Evolutionary conservation across 192 early-diverging fungal species (phyloP), one percentile per base, ranked within the genome.

Genomic region (Linnemannia elongata): DNA sequence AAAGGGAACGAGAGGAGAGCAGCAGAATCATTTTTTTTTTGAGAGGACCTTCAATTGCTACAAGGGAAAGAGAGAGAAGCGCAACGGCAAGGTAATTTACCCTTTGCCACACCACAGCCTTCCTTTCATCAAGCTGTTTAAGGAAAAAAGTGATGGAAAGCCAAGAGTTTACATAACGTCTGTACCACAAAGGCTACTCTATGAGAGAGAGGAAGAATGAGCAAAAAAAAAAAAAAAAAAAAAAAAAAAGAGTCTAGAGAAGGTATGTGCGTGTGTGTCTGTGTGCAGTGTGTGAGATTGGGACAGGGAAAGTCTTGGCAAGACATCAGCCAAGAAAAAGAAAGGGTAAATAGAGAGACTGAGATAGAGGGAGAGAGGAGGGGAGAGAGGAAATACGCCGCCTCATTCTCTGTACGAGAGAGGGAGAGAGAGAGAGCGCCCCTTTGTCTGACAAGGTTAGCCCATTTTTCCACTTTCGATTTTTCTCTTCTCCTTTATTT

Each of bases 21-120:
- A 17, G 13, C 15, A 52, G 18, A 18, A 52, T 12, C 49, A n/a
- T n/a, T n/a, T n/a, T n/a, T n/a, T n/a, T n/a, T 20, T 2, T 17
- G 6, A 0, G 20, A 20, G 22, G 24, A 54, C 18, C 17, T 12
- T 18, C 52, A 54, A 54, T 54, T 54, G 52, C 20, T 54, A 22
- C 4, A 54, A 22, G 15, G 12, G 17, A 27, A 5, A 60, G 27
- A 27, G 4, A 60, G 27, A 60, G 12, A 27, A 60, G n/a, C 55
- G 55, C 55, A 27, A 12, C 55, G 55, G 55, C 55, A 60, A 27
- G 55, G 8, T 60, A 27, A 27, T 60, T 60, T 60, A 60, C n/a
- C 55, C 55, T 60, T 27, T 60, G n/a, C 55, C 55, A 60, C 55
- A 60, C n/a, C 55, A 60, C 55, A 60, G 55, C 55, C 55, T 52